These are phyloP conservation scores for Prunus davidiana DNA, from an alignment of 306 rosid genomes.

Conservation along the genomic window DNA sequence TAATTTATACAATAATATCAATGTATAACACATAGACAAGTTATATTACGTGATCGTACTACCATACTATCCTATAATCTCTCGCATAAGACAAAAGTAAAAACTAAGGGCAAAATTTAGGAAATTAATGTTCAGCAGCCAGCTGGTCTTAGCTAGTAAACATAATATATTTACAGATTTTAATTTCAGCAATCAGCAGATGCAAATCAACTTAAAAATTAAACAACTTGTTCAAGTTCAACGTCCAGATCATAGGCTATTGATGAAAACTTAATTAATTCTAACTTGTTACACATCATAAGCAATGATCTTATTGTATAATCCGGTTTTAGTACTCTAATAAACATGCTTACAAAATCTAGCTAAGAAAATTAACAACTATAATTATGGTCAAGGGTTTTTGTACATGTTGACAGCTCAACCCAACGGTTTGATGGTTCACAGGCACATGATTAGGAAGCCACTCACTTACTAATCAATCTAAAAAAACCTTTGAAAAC, in stretches of 20 bases:
- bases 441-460: background rate
- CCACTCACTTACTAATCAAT: conserved; percentile 8
- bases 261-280: background rate
- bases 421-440: conserved; percentile 1
- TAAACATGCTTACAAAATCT: conserved; percentile 11
- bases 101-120: too few species aligned
- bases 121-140: background rate
- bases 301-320: background rate
- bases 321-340: background rate
- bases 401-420: conserved; percentile 23
- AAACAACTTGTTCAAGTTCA: background rate
- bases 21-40: too few species aligned
- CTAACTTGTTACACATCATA: background rate
- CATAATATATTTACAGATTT: background rate
- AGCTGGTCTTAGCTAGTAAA: background rate
- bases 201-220: background rate
- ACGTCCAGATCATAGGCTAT: background rate
- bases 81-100: too few species aligned
- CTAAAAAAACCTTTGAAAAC: background rate
- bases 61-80: too few species aligned
- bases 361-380: conserved; percentile 1
- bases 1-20: too few species aligned
- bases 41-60: too few species aligned
- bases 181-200: background rate
- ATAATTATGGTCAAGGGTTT: background rate